Evolutionary conservation across 1,284 basidiomycete genomes (phyloP).

Genomic region (Stereum hirsutum): DNA sequence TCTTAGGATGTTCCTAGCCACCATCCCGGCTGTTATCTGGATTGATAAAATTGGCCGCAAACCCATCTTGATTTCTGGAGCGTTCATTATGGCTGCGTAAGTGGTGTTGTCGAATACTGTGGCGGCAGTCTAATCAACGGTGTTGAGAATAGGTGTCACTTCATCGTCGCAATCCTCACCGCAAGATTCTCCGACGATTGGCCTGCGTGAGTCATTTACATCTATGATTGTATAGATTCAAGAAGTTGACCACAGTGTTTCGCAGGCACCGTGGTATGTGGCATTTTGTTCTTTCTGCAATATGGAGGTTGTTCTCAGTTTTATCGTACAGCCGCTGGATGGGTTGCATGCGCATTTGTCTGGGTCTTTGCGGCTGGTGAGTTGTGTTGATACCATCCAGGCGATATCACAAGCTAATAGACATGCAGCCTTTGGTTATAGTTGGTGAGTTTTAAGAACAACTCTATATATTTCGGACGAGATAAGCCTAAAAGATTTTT

Average conservation of each 20-base stretch:
- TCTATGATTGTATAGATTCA: not conserved
- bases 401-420: too few relatives aligned
- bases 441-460: constrained; percentile 51
- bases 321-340: constrained; percentile 40
- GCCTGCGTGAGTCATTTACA: constrained; percentile 26
- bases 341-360: constrained; percentile 55
- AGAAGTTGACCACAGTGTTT: not conserved
- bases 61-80: constrained; percentile 60
- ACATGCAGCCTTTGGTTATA: constrained; percentile 51
- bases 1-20: constrained; percentile 64
- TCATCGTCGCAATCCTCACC: constrained; percentile 53
- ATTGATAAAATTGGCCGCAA: constrained; percentile 65
- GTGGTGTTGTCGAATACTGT: constrained; percentile 6
- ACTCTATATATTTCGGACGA: too few relatives aligned
- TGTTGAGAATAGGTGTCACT: constrained; percentile 38
- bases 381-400: too few relatives aligned
- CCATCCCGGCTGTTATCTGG: constrained; percentile 66
- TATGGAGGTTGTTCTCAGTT: not conserved
- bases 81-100: constrained; percentile 58
- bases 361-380: constrained; percentile 60
- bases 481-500: too few relatives aligned
- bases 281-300: not conserved
- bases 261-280: constrained; percentile 23
- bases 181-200: constrained; percentile 46
- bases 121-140: not conserved